Evolutionary conservation across 176 grass and related monocot species (phyloP).

Genomic region (Musa troglodytarum): DNA sequence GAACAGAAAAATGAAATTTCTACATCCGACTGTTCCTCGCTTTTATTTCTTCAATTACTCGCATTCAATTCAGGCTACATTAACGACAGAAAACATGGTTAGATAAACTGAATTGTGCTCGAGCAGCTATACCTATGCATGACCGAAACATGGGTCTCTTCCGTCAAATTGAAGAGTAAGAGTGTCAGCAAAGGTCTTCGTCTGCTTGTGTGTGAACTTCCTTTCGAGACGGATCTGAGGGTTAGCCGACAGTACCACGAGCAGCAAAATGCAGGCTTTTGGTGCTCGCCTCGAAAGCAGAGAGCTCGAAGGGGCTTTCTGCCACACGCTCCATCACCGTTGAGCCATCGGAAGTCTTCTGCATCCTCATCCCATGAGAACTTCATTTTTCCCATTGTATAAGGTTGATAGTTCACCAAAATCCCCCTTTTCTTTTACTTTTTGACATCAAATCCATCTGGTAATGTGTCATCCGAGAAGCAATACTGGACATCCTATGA

Average conservation of each 20-base stretch:
- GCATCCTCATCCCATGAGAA: slow-evolving; percentile 11
- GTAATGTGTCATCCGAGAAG: slow-evolving; percentile 11
- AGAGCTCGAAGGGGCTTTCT: slow-evolving; percentile 19
- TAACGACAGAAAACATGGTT: no score
- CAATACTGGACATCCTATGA: slow-evolving; percentile 3
- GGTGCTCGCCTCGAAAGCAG: slow-evolving; percentile 29
- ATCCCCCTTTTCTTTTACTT: no score
- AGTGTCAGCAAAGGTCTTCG: neutral
- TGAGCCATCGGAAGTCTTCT: no score
- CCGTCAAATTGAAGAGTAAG: slow-evolving; percentile 3
- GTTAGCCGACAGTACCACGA: neutral
- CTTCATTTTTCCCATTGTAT: slow-evolving; percentile 8
- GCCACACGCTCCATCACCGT: neutral
- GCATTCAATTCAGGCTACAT: no score
- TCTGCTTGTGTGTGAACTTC: slow-evolving; percentile 1
- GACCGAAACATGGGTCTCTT: neutral
- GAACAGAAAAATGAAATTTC: no score
- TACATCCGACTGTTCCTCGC: no score
- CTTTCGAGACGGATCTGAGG: neutral
- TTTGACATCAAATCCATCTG: neutral
- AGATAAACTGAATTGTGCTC: no score
- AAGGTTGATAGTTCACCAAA: no score
- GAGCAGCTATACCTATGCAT: neutral
- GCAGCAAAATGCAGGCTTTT: no score
- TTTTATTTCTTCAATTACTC: no score